phyloP scores from a whole-genome alignment of 1,284 basidiomycete genomes.

The Fomes fomentarius region DNA sequence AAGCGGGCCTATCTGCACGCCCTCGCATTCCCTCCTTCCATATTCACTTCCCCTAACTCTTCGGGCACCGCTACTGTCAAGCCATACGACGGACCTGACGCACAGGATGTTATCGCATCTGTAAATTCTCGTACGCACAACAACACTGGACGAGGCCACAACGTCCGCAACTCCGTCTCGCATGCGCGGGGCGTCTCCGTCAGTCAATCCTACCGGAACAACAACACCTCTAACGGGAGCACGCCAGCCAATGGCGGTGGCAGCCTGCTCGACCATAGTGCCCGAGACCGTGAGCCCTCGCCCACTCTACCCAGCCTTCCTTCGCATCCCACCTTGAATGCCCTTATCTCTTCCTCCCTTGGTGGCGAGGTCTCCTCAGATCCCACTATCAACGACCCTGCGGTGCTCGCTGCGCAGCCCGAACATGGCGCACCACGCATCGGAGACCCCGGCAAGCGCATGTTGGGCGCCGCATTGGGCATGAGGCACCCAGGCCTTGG shows the following conservation, averaged over 20 bases:
- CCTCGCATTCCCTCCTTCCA: constrained; percentile 80
- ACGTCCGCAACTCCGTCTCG: constrained; percentile 49
- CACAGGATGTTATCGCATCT: constrained; percentile 86
- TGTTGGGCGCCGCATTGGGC: constrained; percentile 81
- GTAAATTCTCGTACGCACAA: constrained; percentile 79
- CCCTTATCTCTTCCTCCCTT: constrained; percentile 76
- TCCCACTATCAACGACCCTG: constrained; percentile 57
- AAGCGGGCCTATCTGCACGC: constrained; percentile 95
- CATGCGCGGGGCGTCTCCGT: constrained; percentile 45
- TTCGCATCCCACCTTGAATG: constrained; percentile 79
- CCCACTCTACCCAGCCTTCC: constrained; percentile 81
- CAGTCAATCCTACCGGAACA: constrained; percentile 69
- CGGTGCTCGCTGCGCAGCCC: constrained; percentile 57
- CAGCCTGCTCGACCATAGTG: constrained; percentile 40
- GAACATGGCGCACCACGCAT: constrained; percentile 55
- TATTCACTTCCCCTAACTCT: constrained; percentile 63
- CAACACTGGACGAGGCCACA: constrained; percentile 65
- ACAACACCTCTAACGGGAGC: constrained; percentile 41
- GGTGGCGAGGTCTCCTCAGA: constrained; percentile 49
- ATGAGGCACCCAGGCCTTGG: constrained; percentile 75
- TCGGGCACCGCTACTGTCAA: constrained; percentile 63
- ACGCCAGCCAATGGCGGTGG: constrained; percentile 42
- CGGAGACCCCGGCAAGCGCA: constrained; percentile 82
- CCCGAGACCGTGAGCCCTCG: constrained; percentile 58
- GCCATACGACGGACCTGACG: constrained; percentile 95